phyloP scores from a whole-genome alignment of 2,329 filamentous ascomycete genomes.

The Teratosphaeria nubilosa region DNA sequence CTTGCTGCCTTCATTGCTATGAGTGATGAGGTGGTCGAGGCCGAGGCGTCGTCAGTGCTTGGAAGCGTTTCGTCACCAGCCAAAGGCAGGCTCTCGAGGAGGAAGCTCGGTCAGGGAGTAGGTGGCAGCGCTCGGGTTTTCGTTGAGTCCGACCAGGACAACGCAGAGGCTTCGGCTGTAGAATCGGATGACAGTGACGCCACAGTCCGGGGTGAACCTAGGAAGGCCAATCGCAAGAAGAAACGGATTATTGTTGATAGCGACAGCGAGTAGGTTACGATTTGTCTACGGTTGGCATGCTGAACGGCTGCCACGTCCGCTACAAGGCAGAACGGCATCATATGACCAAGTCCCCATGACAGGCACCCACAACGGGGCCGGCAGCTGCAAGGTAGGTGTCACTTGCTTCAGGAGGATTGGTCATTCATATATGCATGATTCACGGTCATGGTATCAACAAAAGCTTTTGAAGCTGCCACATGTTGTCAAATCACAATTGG shows the following conservation, averaged over 20 bases:
- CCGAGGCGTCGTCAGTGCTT: slow-evolving; percentile 20
- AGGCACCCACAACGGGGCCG: neutral
- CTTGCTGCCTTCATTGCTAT: slow-evolving; percentile 36
- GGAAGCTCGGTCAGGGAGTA: neutral
- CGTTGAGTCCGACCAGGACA: neutral
- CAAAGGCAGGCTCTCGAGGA: neutral
- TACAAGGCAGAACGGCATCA: neutral
- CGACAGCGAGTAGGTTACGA: slow-evolving; percentile 6
- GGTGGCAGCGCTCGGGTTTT: neutral
- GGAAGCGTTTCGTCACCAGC: neutral
- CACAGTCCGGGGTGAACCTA: neutral
- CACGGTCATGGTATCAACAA: neutral
- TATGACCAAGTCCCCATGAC: neutral
- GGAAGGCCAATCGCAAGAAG: slow-evolving; percentile 6
- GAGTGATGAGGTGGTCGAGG: slow-evolving; percentile 30
- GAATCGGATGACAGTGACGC: neutral
- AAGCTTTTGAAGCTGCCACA: neutral
- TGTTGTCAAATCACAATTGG: neutral
- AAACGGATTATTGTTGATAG: slow-evolving; percentile 8
- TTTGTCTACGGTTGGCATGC: neutral
- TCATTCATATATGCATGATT: neutral
- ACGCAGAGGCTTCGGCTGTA: neutral
- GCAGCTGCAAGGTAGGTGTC: neutral
- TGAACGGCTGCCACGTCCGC: neutral
- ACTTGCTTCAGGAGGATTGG: neutral